Evolutionary conservation across 305 asterid genomes (phyloP), one percentile per base, ranked within the genome.

Genomic region (Fraxinus sp.): DNA sequence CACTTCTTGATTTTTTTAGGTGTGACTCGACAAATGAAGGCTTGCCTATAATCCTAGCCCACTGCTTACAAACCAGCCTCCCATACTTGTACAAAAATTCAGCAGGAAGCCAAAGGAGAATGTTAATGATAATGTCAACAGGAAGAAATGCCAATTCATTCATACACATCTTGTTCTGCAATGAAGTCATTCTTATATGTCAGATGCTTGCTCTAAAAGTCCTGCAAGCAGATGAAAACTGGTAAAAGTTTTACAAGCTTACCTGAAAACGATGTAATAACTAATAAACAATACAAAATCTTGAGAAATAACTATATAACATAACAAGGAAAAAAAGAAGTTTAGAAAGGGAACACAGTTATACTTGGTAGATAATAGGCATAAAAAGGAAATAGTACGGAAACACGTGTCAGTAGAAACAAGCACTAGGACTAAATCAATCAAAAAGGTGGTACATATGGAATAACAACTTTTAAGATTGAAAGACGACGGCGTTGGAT

Each of bases 101-200:
- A 62, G 72, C 68, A 26, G 80, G 84, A 39, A 75, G 80, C 7
- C 30, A 28, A 14, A 81, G 79, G 4, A 81, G 80, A 75, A 75
- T 59, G 32, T 39, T 10, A 81, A 74, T 44, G 3, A 75, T 39
- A 44, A 75, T 26, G 13, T 75, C 84, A 4, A 76, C 32, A 22
- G 83, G 79, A 36, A 81, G 74, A 73, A 20, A 35, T 13, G 44
- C n/a, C 14, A 20, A 2, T 7, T 6, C 37, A n/a, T 55, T 24
- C 30, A 13, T 26, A 0, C 0, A n/a, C 35, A 74, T 55, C 28
- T 81, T 36, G 71, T 22, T 62, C 26, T 62, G 71, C 32, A 62
- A 62, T 20, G 32, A 20, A 62, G 71, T 20, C 71, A 62, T 22
- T 22, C 71, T 62, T 62, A 22, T 18, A 59, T 20, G 16, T 62